These are phyloP conservation scores for Lentinula novae-zelandiae DNA, from an alignment of 1,284 basidiomycete species.

Conservation along the genomic window DNA sequence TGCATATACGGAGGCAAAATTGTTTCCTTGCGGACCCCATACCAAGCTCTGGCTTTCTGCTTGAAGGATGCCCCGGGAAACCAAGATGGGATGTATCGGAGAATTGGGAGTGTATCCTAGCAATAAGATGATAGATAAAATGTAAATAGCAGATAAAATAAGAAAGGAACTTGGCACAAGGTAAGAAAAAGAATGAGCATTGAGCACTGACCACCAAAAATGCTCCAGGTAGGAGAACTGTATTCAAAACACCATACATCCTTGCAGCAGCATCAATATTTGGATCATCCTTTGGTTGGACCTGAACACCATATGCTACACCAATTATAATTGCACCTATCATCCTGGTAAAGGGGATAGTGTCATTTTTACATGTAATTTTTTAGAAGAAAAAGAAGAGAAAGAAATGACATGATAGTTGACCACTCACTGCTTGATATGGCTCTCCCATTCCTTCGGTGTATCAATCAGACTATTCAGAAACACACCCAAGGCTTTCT, in stretches of 20 bases:
- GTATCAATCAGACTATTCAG: neutral
- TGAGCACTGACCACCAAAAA: constrained; percentile 6
- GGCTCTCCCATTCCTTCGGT: neutral
- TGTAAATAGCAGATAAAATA: too few species aligned
- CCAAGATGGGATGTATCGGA: constrained; percentile 9
- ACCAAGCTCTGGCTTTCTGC: constrained; percentile 1
- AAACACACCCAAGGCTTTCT: neutral
- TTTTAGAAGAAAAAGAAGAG: neutral
- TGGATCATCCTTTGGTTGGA: constrained; percentile 1
- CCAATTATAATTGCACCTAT: neutral
- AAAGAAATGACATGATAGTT: neutral
- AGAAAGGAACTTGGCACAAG: too few species aligned
- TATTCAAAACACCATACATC: neutral
- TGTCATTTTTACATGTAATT: neutral
- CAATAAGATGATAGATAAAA: neutral
- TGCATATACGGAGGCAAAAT: too few species aligned
- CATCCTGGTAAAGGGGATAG: neutral
- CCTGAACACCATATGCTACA: constrained; percentile 10
- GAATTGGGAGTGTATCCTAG: constrained; percentile 2
- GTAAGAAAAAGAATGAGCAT: too few species aligned
- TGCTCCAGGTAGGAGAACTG: neutral
- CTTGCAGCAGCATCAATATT: neutral
- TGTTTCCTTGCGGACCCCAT: too few species aligned
- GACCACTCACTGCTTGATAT: neutral
- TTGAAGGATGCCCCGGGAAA: constrained; percentile 1